Evolutionary conservation across 345 rosid species (phyloP).

Genomic region (Odontarrhena argentea): DNA sequence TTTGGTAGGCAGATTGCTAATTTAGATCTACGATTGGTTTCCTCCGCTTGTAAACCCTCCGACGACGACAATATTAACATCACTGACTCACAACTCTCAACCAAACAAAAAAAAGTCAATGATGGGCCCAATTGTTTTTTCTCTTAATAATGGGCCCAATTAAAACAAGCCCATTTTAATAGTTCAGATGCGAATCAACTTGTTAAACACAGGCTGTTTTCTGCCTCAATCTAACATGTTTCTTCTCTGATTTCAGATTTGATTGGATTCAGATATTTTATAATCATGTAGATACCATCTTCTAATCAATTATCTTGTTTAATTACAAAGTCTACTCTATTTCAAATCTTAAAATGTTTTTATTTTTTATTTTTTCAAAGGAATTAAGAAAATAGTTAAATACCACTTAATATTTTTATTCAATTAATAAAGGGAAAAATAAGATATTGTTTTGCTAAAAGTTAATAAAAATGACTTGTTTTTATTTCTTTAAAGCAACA

Average conservation of each 20-base stretch:
- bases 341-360: neutral
- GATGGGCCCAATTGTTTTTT: slow-evolving; percentile 25
- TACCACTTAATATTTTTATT: too few species aligned
- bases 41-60: slow-evolving; percentile 29
- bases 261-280: slow-evolving; percentile 25
- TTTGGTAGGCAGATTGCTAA: slow-evolving; percentile 28
- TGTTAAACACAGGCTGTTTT: slow-evolving; percentile 31
- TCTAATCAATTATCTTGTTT: neutral
- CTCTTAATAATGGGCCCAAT: slow-evolving; percentile 14
- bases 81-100: neutral
- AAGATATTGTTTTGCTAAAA: too few species aligned
- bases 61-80: slow-evolving; percentile 31
- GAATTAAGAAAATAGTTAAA: too few species aligned
- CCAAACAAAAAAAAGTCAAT: slow-evolving; percentile 25
- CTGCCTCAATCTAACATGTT: slow-evolving; percentile 34
- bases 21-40: slow-evolving; percentile 39
- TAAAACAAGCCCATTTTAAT: slow-evolving; percentile 2
- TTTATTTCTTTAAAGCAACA: too few species aligned
- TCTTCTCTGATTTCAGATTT: slow-evolving; percentile 16
- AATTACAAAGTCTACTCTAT: slow-evolving; percentile 10
- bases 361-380: too few species aligned
- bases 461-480: too few species aligned
- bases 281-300: neutral
- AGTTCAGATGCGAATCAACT: neutral
- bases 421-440: too few species aligned